phyloP scores from a whole-genome alignment of 2,329 filamentous ascomycete species.

The Bipolaris cookei region DNA sequence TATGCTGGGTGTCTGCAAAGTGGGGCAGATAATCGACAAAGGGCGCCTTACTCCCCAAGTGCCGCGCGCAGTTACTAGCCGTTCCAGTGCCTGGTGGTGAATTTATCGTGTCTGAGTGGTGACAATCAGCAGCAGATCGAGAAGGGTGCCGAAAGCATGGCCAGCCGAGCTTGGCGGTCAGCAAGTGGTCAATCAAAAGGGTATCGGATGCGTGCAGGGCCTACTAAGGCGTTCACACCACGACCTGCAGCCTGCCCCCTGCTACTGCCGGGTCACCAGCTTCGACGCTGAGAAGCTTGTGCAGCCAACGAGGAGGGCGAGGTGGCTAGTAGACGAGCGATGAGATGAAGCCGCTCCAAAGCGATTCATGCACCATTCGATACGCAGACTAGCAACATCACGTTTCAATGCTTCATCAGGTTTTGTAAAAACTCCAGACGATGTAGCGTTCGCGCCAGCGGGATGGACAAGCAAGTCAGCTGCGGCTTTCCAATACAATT shows the following conservation, averaged over 20 bases:
- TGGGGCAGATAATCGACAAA: conserved; percentile 39
- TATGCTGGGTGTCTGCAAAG: conserved; percentile 26
- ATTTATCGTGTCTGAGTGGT: conserved; percentile 39
- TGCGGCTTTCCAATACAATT: conserved; percentile 31
- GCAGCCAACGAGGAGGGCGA: conserved; percentile 35
- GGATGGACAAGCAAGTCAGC: conserved; percentile 38
- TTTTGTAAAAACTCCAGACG: conserved; percentile 34
- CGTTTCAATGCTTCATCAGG: conserved; percentile 36
- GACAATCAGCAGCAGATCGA: conserved; percentile 37
- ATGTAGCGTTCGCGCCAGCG: conserved; percentile 44
- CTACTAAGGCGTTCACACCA: conserved; percentile 1
- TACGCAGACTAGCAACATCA: conserved; percentile 29
- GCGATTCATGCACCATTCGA: conserved; percentile 35
- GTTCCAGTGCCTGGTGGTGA: conserved; percentile 32
- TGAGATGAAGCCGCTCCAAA: conserved; percentile 27
- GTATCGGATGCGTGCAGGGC: conserved; percentile 24
- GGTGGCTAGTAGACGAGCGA: conserved; percentile 22
- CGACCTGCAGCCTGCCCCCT: conserved; percentile 31
- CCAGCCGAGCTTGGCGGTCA: conserved; percentile 33
- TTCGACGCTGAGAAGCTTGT: conserved; percentile 23
- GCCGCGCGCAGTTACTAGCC: conserved; percentile 37
- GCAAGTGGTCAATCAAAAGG: conserved; percentile 34
- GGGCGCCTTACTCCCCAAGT: conserved; percentile 24
- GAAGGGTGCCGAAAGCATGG: conserved; percentile 20
- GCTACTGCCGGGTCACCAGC: conserved; percentile 34